Conservation (phyloP, 306 rosid species). For the Quercus aquifolioides region DNA sequence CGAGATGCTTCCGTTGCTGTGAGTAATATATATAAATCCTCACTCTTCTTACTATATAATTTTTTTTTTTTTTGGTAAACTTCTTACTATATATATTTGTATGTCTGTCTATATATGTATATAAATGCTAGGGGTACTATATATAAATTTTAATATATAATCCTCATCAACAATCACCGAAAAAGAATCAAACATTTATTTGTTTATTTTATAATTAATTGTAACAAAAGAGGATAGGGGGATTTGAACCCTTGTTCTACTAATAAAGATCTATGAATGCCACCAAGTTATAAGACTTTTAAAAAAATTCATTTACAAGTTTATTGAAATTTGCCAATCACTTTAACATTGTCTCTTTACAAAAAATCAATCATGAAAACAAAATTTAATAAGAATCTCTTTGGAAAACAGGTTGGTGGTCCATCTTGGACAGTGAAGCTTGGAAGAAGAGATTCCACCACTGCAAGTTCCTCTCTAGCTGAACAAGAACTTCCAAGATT, state of each 20-base stretch:
- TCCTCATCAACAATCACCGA: not conserved
- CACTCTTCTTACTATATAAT: not conserved
- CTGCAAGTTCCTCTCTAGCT: conserved; percentile 19
- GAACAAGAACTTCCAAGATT: conserved; percentile 24
- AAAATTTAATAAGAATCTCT: too few species aligned
- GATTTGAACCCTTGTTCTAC: too few species aligned
- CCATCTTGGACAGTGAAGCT: conserved; percentile 41
- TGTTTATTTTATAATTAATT: too few species aligned
- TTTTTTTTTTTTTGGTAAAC: too few species aligned
- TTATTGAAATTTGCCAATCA: too few species aligned
- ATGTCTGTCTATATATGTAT: not conserved
- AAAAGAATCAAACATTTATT: too few species aligned
- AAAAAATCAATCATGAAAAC: not conserved
- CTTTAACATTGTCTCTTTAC: too few species aligned
- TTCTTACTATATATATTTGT: not conserved
- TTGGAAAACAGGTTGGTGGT: conserved; percentile 14
- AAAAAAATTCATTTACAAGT: too few species aligned
- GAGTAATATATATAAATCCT: not conserved
- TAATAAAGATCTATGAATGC: too few species aligned
- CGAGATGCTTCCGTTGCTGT: conserved; percentile 64
- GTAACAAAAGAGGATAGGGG: too few species aligned
- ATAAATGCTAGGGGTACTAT: not conserved
- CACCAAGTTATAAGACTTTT: not conserved
- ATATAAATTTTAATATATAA: not conserved
- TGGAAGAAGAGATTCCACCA: conserved; percentile 37